Conservation (phyloP, 2,329 filamentous ascomycete genomes). For the Mariannaea sp. region DNA sequence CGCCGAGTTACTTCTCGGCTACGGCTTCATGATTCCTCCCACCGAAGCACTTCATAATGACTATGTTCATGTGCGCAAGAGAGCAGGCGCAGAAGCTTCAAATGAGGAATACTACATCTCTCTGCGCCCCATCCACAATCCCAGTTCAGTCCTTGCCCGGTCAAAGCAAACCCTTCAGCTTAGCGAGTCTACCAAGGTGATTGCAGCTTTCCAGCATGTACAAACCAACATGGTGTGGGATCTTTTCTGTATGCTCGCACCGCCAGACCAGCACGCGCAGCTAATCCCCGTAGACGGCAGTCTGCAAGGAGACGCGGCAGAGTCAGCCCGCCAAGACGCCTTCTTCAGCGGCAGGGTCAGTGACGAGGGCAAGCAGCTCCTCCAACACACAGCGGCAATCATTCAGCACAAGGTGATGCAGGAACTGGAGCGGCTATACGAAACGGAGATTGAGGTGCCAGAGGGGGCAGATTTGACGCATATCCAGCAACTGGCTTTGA, state of each 20-base stretch:
- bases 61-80: slow-evolving; percentile 61
- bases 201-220: slow-evolving; percentile 54
- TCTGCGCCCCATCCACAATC: slow-evolving; percentile 52
- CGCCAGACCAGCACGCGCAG: slow-evolving; percentile 38
- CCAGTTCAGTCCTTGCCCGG: slow-evolving; percentile 53
- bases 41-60: slow-evolving; percentile 59
- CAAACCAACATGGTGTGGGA: slow-evolving; percentile 60
- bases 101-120: slow-evolving; percentile 58
- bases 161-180: slow-evolving; percentile 45
- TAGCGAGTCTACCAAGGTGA: slow-evolving; percentile 32
- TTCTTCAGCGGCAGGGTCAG: slow-evolving; percentile 42
- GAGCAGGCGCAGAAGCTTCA: slow-evolving; percentile 29
- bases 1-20: slow-evolving; percentile 68
- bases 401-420: slow-evolving; percentile 51
- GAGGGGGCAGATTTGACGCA: slow-evolving; percentile 48
- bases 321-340: slow-evolving; percentile 30
- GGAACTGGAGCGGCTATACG: slow-evolving; percentile 51
- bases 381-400: slow-evolving; percentile 46
- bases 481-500: slow-evolving; percentile 54
- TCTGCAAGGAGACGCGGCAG: slow-evolving; percentile 35
- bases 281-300: slow-evolving; percentile 34
- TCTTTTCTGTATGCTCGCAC: slow-evolving; percentile 48
- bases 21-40: slow-evolving; percentile 63
- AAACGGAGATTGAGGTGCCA: slow-evolving; percentile 51
- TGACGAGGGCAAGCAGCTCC: slow-evolving; percentile 33